Evolutionary conservation across 1,284 basidiomycete species (phyloP), one percentile per base, ranked within the genome.

Genomic region (Cutaneotrichosporon sp.): DNA sequence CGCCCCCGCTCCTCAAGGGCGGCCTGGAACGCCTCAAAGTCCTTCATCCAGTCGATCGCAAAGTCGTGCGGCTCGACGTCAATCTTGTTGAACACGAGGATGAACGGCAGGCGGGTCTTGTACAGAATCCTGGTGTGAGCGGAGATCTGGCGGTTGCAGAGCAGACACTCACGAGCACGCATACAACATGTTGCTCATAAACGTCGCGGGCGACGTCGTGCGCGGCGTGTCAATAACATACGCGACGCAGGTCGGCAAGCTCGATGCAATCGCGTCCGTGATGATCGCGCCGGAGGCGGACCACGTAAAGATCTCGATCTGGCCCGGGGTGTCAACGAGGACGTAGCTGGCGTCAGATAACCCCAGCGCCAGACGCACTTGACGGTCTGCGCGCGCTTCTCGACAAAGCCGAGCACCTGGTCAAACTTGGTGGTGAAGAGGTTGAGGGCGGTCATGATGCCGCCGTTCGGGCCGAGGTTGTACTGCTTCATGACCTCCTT

Each of bases 251-350:
- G 95, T 91, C 0, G 97, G 97, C 65, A 98, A 83, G 0, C 93
- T 87, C 11, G 91, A 91, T 0, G 95, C 95, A 33, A 99, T 84
- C n/a, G 97, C 92, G 75, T 98, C 95, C 20, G 97, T 99, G 71
- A 99, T 97, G 76, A 99, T 99, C 4, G 95, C 89, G 3, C 97
- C 97, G 31, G 94, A 97, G 1, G 97, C 97, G 0, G 94, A 97
- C 97, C 97, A 99, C 49, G 97, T 99, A 75, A 99, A 99, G 73
- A 99, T 99, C 80, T 99, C 97, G 72, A 99, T 99, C 80, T 99
- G 97, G 7, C 97, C 97, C 2, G 97, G 97, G 0, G 97, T 99
- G 74, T 99, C 97, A 34, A 99, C 83, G 47, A 99, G 88, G 60
- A 99, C 86, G 81, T 98, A 89, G 71, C 93, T 95, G 27, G 25